Evolutionary conservation across 1,139 yeast genomes (phyloP).

Genomic region (Sugiyamaella novakii): DNA sequence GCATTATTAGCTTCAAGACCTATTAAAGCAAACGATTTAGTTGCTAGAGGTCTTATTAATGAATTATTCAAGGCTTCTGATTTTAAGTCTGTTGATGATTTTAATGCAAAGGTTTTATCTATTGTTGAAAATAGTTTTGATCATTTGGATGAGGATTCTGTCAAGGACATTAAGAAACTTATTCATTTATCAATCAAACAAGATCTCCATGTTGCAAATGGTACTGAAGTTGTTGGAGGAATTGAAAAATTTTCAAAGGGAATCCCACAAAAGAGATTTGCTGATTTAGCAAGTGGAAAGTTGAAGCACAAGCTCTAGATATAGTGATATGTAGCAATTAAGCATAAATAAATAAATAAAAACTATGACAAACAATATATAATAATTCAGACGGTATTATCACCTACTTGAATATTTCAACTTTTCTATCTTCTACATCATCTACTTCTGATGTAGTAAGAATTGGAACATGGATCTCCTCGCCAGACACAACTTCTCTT

Average conservation of each 20-base stretch:
- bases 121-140: constrained; percentile 46
- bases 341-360: not conserved
- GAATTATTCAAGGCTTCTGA: constrained; percentile 53
- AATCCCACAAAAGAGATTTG: constrained; percentile 71
- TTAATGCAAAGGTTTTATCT: constrained; percentile 58
- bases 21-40: constrained; percentile 61
- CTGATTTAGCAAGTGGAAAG: constrained; percentile 55
- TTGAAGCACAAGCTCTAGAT: constrained; percentile 61
- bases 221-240: constrained; percentile 70
- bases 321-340: not conserved
- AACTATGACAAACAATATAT: not conserved
- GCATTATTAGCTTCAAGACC: constrained; percentile 72
- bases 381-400: not conserved
- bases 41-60: constrained; percentile 62
- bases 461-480: constrained; percentile 38
- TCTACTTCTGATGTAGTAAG: constrained; percentile 35
- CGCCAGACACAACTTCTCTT: constrained; percentile 32
- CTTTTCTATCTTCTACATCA: constrained; percentile 35
- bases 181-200: constrained; percentile 43
- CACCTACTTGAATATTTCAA: constrained; percentile 28
- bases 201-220: constrained; percentile 54
- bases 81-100: constrained; percentile 54
- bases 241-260: constrained; percentile 71
- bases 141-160: constrained; percentile 57
- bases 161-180: constrained; percentile 64